Conservation (phyloP, 2,329 filamentous ascomycete species). For the Lomentospora prolificans region DNA sequence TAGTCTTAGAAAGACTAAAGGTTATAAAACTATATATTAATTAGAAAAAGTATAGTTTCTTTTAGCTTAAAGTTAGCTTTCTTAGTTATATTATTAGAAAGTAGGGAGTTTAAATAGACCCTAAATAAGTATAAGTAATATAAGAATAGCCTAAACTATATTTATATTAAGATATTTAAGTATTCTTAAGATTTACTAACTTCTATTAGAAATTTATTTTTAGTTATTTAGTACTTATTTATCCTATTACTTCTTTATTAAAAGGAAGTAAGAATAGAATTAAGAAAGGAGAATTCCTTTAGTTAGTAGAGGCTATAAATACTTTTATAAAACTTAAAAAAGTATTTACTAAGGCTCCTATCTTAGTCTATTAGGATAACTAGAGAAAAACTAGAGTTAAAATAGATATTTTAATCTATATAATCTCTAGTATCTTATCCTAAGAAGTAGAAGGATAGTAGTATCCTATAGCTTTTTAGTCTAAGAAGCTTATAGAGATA, state of each 20-base stretch:
- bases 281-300: no score
- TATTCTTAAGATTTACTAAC: no score
- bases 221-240: no score
- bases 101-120: neutral
- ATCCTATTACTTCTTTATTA: no score
- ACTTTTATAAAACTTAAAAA: neutral
- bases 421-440: neutral
- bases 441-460: neutral
- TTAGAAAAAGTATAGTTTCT: neutral
- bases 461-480: neutral
- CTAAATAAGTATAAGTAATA: neutral
- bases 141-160: neutral
- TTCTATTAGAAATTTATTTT: no score
- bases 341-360: neutral
- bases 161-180: neutral
- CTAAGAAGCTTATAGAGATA: no score
- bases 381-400: neutral
- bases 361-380: neutral
- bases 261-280: no score
- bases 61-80: neutral
- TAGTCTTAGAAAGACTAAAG: no score
- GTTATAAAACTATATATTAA: no score
- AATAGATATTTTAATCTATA: neutral
- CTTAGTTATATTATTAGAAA: neutral
- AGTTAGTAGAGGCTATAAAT: no score